Percentiles rank a stretch among this genome's conserved stretches.
Evolutionary conservation across 1,139 yeast genomes (phyloP).

Genomic region (Nakaseomyces bracarensis): DNA sequence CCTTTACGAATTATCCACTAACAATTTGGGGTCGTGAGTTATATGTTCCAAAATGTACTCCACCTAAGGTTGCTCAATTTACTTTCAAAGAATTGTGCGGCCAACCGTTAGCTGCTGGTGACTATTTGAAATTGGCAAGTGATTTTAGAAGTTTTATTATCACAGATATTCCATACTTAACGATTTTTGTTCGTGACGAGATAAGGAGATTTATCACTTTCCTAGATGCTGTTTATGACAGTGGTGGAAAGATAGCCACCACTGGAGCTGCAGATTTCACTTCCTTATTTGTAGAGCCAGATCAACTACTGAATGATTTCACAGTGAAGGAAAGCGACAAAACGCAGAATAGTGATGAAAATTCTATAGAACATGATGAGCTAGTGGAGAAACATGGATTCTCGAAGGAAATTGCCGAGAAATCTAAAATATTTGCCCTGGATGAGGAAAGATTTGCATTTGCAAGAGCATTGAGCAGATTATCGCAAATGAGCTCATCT

Average conservation of each 20-base stretch:
- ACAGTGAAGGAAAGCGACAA: conserved; percentile 32
- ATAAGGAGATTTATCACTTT: conserved; percentile 89
- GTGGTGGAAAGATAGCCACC: conserved; percentile 77
- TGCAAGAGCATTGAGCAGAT: conserved; percentile 84
- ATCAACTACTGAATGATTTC: conserved; percentile 51
- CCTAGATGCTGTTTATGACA: conserved; percentile 89
- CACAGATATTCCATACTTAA: conserved; percentile 84
- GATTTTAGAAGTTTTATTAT: conserved; percentile 69
- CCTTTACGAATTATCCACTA: conserved; percentile 20
- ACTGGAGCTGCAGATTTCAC: conserved; percentile 82
- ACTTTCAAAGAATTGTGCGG: conserved; percentile 83
- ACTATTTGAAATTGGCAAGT: conserved; percentile 76
- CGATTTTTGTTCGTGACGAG: conserved; percentile 69
- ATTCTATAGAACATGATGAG: conserved; percentile 42
- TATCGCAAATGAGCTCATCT: conserved; percentile 87
- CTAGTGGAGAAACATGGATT: conserved; percentile 66
- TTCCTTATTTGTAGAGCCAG: conserved; percentile 80
- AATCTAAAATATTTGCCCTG: conserved; percentile 71
- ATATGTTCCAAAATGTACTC: conserved; percentile 63
- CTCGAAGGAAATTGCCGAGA: conserved; percentile 63
- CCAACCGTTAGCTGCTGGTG: conserved; percentile 87
- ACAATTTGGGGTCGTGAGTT: conserved; percentile 84
- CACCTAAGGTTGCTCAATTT: conserved; percentile 81
- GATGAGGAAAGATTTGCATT: conserved; percentile 96
- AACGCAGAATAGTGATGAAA: conserved; percentile 3